These are phyloP conservation scores for Schwanniomyces etchellsii DNA, from an alignment of 1,139 yeast species.

Conservation along the genomic window DNA sequence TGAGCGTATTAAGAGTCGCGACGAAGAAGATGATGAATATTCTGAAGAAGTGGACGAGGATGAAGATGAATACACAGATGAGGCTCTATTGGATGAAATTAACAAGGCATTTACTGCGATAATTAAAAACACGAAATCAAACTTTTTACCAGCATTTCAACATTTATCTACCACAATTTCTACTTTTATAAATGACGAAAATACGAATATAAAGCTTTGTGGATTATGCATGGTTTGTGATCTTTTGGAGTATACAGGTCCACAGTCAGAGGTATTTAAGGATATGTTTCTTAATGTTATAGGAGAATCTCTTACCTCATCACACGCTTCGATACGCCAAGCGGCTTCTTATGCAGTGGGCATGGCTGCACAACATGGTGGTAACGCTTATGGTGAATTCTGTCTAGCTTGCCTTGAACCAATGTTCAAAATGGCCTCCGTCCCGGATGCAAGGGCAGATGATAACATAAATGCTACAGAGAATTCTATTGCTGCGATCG, in stretches of 20 bases:
- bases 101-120: conserved; percentile 72
- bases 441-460: conserved; percentile 83
- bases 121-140: conserved; percentile 56
- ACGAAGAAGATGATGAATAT: conserved; percentile 63
- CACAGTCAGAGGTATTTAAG: conserved; percentile 57
- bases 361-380: conserved; percentile 77
- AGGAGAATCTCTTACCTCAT: conserved; percentile 57
- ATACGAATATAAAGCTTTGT: conserved; percentile 64
- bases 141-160: conserved; percentile 64
- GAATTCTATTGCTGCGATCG: conserved; percentile 75
- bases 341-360: conserved; percentile 86
- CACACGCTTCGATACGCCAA: conserved; percentile 78
- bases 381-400: conserved; percentile 55
- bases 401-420: conserved; percentile 68
- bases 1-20: conserved; percentile 68
- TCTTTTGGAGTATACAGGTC: conserved; percentile 72
- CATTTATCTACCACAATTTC: conserved; percentile 50
- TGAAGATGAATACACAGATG: conserved; percentile 85
- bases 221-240: conserved; percentile 81
- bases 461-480: conserved; percentile 87
- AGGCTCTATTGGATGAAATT: conserved; percentile 80
- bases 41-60: conserved; percentile 72
- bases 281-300: conserved; percentile 60
- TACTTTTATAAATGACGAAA: conserved; percentile 57
- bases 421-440: conserved; percentile 65